phyloP scores from a whole-genome alignment of 352 stramenopile genomes.

The Pilasporangium apinafurcum region DNA sequence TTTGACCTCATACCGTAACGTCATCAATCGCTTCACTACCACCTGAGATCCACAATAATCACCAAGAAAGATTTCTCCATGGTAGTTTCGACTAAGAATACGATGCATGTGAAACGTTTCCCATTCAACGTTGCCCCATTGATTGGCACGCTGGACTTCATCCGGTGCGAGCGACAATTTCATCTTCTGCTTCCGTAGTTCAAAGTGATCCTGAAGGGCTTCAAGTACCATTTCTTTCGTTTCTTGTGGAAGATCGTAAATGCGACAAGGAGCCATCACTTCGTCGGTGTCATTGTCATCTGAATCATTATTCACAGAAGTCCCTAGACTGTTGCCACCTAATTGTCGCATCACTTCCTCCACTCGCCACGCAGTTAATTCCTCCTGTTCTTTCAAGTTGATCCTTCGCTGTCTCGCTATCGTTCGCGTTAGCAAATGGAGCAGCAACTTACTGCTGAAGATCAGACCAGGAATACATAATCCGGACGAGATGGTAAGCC shows the following conservation, averaged over 20 bases:
- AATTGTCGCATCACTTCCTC: conserved; percentile 56
- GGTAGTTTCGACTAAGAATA: conserved; percentile 54
- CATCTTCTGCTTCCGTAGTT: conserved; percentile 40
- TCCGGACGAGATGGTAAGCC: conserved; percentile 50
- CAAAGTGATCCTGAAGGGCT: conserved; percentile 56
- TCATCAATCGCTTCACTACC: conserved; percentile 72
- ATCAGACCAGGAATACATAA: conserved; percentile 41
- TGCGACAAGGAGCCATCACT: conserved; percentile 20
- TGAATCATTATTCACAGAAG: not conserved
- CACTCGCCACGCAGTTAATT: conserved; percentile 65
- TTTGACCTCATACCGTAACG: conserved; percentile 42
- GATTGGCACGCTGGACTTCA: conserved; percentile 10
- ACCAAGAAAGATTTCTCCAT: conserved; percentile 55
- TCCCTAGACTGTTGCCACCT: conserved; percentile 11
- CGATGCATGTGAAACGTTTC: conserved; percentile 55
- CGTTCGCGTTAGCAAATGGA: conserved; percentile 33
- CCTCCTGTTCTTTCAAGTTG: conserved; percentile 50
- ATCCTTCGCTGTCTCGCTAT: conserved; percentile 29
- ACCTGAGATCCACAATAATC: conserved; percentile 49
- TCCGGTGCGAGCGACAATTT: conserved; percentile 1
- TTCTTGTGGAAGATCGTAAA: conserved; percentile 53
- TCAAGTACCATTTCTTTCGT: conserved; percentile 51
- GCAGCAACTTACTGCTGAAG: conserved; percentile 43
- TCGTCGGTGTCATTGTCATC: conserved; percentile 12
- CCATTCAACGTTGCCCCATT: conserved; percentile 58